These are phyloP conservation scores for Tephrocybe sp. DNA, from an alignment of 768 basidiomycete genomes.

Conservation along the genomic window DNA sequence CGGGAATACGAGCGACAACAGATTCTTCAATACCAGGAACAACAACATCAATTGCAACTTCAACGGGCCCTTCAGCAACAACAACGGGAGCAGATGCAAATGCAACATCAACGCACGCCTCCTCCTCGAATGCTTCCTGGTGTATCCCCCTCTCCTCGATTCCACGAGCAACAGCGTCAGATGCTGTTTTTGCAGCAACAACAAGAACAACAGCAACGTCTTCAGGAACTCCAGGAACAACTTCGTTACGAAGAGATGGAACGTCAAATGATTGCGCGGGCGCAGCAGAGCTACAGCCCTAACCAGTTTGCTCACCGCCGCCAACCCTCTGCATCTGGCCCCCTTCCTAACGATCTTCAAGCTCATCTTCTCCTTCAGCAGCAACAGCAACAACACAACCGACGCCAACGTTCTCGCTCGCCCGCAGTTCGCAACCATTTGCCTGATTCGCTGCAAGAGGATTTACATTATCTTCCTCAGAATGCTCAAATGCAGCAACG, in stretches of 20 bases:
- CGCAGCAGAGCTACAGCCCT: constrained; percentile 36
- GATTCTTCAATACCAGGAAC: constrained; percentile 46
- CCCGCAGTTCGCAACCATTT: constrained; percentile 35
- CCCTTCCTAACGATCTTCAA: constrained; percentile 49
- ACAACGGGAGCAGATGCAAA: constrained; percentile 45
- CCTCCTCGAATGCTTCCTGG: constrained; percentile 69
- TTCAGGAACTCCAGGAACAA: constrained; percentile 64
- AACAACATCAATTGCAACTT: constrained; percentile 47
- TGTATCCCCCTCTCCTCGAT: constrained; percentile 74
- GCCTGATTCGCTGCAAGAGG: constrained; percentile 47
- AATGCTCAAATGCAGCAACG: constrained; percentile 73
- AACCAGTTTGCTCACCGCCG: constrained; percentile 37
- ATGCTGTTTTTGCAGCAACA: constrained; percentile 66
- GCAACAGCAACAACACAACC: constrained; percentile 48
- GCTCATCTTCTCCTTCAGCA: constrained; percentile 39
- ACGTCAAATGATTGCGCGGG: constrained; percentile 49
- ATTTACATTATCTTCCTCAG: constrained; percentile 54
- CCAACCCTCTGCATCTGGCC: constrained; percentile 41
- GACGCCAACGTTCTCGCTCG: constrained; percentile 44
- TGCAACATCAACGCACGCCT: constrained; percentile 54
- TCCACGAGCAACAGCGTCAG: constrained; percentile 74
- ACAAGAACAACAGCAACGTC: constrained; percentile 57
- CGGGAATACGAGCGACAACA: constrained; percentile 41
- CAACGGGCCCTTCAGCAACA: constrained; percentile 47
- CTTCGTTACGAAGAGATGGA: constrained; percentile 64